phyloP scores from a whole-genome alignment of 2,329 filamentous ascomycete species.

The Arachnopeziza araneosa region DNA sequence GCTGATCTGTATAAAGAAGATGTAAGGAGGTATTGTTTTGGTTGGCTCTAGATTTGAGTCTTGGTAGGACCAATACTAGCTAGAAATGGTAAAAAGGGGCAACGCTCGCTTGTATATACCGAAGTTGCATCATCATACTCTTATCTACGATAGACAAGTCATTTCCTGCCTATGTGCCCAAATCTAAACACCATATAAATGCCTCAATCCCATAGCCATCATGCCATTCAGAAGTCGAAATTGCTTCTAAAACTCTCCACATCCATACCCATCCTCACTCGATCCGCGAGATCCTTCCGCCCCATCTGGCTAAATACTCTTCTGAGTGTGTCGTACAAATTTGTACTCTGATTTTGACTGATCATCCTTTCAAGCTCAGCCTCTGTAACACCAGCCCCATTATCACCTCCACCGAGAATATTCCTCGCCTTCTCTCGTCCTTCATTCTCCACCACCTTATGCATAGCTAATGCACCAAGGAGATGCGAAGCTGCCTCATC shows the following conservation, averaged over 20 bases:
- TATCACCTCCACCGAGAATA: slow-evolving; percentile 59
- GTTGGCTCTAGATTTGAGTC: too few relatives aligned
- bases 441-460: slow-evolving; percentile 84
- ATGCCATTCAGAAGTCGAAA: slow-evolving; percentile 1
- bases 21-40: too few relatives aligned
- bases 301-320: slow-evolving; percentile 98
- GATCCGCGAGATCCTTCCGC: slow-evolving; percentile 77
- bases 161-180: not conserved
- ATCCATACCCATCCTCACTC: slow-evolving; percentile 85
- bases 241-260: slow-evolving; percentile 37
- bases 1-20: too few relatives aligned
- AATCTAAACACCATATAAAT: too few relatives aligned
- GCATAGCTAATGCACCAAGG: slow-evolving; percentile 88
- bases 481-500: slow-evolving; percentile 90
- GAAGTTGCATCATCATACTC: not conserved
- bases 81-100: not conserved
- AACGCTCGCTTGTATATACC: not conserved
- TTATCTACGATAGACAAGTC: not conserved
- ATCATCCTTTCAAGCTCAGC: slow-evolving; percentile 80
- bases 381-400: slow-evolving; percentile 50
- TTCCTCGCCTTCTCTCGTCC: slow-evolving; percentile 79
- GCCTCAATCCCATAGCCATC: too few relatives aligned
- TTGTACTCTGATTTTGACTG: slow-evolving; percentile 93
- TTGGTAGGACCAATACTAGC: not conserved
- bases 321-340: slow-evolving; percentile 88